Evolutionary conservation across 768 basidiomycete species (phyloP).

Genomic region (Lentinula sp.): DNA sequence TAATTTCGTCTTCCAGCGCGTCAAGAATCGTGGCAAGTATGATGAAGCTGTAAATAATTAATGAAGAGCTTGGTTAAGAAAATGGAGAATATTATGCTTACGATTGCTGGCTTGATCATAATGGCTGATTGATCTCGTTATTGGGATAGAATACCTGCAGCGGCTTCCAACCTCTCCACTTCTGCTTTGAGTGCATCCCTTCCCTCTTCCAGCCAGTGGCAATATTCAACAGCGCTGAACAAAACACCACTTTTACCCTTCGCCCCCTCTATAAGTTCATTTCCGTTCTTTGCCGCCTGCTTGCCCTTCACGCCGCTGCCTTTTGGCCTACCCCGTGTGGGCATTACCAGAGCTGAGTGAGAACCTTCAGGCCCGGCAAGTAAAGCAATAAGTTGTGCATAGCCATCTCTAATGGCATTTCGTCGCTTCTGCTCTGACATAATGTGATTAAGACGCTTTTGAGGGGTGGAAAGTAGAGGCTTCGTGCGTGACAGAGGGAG

Average conservation of each 20-base stretch:
- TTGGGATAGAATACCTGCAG: conserved; percentile 2
- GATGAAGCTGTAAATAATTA: not conserved
- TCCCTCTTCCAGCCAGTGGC: conserved; percentile 82
- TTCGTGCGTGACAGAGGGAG: conserved; percentile 36
- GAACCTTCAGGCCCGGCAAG: conserved; percentile 67
- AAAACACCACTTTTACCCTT: conserved; percentile 90
- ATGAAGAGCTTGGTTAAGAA: not conserved
- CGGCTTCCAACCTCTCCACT: conserved; percentile 56
- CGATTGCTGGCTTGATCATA: not conserved
- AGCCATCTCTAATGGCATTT: conserved; percentile 87
- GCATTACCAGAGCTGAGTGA: conserved; percentile 63
- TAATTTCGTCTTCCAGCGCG: not conserved
- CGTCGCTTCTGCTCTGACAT: conserved; percentile 92
- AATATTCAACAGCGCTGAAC: conserved; percentile 82
- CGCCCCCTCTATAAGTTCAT: conserved; percentile 18
- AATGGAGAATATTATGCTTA: not conserved
- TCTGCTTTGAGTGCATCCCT: conserved; percentile 65
- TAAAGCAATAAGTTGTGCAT: conserved; percentile 76
- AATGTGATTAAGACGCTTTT: conserved; percentile 90
- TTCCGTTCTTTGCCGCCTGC: conserved; percentile 8
- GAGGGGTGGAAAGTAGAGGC: conserved; percentile 71
- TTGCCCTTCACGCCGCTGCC: conserved; percentile 46
- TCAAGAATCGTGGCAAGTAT: not conserved
- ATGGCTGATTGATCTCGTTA: not conserved
- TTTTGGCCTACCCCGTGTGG: conserved; percentile 74